Evolutionary conservation across 2,329 filamentous ascomycete genomes (phyloP), one percentile per base, ranked within the genome.

Genomic region (Geosmithia putterillii): DNA sequence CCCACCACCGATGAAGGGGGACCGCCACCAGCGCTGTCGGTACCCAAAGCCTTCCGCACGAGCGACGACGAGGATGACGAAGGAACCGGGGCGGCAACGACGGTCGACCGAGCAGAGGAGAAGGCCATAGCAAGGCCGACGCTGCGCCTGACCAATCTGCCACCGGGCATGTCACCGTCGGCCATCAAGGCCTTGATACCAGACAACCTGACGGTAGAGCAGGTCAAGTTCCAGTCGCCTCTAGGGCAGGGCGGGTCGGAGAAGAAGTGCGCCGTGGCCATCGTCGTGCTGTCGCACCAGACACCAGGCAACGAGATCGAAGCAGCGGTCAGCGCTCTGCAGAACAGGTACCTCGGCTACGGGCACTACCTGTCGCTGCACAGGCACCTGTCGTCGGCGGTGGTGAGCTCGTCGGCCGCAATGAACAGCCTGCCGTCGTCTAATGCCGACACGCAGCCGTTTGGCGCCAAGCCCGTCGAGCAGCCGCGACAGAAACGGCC

Each of bases 281-380:
- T 95, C 52, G 83, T 92, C 39, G 88, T 83, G 0, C 64, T 95
- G 23, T 79, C 83, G 1, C 79, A 83, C 45, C 86, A 92, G 50
- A 92, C 87, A 0, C 77, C 87, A 0, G 83, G 83, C 1, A 83
- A 81, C 20, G 86, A 94, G 45, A 89, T 95, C 43, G 88, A 95
- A 54, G 72, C 77, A 4, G 76, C 81, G 1, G 85, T 94, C 42
- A 90, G 80, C 55, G 65, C 75, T 3, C 65, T 95, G 25, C 86
- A 94, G 56, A 88, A 92, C 50, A 79, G 74, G 50, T 95, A 95
- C 57, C 67, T 95, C 15, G 89, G 89, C 15, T 87, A 79, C 57
- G 89, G 89, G 5, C 87, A 83, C 64, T 83, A 89, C 59, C 69
- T 95, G 2, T 82, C 77, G 7, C 71, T 94, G 38, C 86, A 89